phyloP scores from a whole-genome alignment of 2,329 filamentous ascomycete species.

The Ophiognomonia clavigignenti-juglandacearum region DNA sequence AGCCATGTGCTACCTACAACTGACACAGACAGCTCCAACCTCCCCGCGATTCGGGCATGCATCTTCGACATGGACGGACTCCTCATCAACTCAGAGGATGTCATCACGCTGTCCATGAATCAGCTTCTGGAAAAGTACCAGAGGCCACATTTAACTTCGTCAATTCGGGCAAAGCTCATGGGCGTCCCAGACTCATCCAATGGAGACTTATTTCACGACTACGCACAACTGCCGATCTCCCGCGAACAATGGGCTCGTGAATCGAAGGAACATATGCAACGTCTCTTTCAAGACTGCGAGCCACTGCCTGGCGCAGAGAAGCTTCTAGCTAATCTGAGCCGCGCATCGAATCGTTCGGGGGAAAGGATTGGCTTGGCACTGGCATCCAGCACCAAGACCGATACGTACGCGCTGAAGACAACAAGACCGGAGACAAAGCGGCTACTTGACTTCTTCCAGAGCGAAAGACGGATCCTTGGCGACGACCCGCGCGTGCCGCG shows the following conservation, averaged over 20 bases:
- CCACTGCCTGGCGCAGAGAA: slow-evolving; percentile 59
- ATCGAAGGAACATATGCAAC: slow-evolving; percentile 22
- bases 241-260: slow-evolving; percentile 35
- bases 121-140: slow-evolving; percentile 55
- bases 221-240: slow-evolving; percentile 62
- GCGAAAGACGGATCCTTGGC: slow-evolving; percentile 53
- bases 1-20: not conserved
- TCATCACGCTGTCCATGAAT: slow-evolving; percentile 62
- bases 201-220: slow-evolving; percentile 57
- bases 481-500: slow-evolving; percentile 59
- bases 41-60: slow-evolving; percentile 59
- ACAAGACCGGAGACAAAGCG: slow-evolving; percentile 21
- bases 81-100: slow-evolving; percentile 67
- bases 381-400: slow-evolving; percentile 57
- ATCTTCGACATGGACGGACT: slow-evolving; percentile 74
- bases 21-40: slow-evolving; percentile 18
- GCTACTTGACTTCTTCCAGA: slow-evolving; percentile 39
- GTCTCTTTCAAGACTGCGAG: slow-evolving; percentile 34
- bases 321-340: slow-evolving; percentile 44
- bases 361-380: slow-evolving; percentile 53
- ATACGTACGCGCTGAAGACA: slow-evolving; percentile 61
- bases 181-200: slow-evolving; percentile 49
- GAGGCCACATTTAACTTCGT: slow-evolving; percentile 57
- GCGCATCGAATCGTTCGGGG: slow-evolving; percentile 20
- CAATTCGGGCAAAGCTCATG: slow-evolving; percentile 65